Evolutionary conservation across 768 basidiomycete species (phyloP).

Genomic region (Xerocomellus intermedius): DNA sequence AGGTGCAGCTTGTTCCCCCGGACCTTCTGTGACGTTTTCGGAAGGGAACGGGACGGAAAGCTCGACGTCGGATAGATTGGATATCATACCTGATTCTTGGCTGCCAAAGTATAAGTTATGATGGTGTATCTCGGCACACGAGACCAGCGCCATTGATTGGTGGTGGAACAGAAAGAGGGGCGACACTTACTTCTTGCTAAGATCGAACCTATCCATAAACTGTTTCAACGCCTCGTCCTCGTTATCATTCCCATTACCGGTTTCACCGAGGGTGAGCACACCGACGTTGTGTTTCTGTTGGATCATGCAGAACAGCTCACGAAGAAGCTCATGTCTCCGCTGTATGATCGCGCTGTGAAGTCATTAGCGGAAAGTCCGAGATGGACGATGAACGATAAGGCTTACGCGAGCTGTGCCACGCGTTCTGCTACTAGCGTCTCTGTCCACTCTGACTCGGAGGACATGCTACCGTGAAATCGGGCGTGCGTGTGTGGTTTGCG

Average conservation of each 20-base stretch:
- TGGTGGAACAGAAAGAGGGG: not conserved
- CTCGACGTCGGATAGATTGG: constrained; percentile 35
- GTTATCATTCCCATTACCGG: constrained; percentile 31
- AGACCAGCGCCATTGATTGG: constrained; percentile 1
- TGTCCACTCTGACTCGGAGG: constrained; percentile 13
- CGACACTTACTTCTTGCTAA: constrained; percentile 47
- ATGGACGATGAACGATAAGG: not conserved
- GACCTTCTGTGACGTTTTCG: constrained; percentile 9
- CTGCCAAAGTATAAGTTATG: constrained; percentile 26
- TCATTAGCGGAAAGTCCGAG: not conserved
- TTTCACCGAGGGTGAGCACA: constrained; percentile 37
- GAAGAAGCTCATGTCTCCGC: constrained; percentile 68
- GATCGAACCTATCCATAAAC: constrained; percentile 58
- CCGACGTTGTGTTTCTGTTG: constrained; percentile 49
- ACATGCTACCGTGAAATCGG: constrained; percentile 20
- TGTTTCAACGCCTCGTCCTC: constrained; percentile 40
- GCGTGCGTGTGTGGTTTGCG: constrained; percentile 1
- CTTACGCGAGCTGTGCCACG: constrained; percentile 35
- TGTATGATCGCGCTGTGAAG: constrained; percentile 53
- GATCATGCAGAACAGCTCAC: constrained; percentile 69
- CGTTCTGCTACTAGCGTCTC: constrained; percentile 40
- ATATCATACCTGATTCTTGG: constrained; percentile 42
- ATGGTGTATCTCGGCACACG: not conserved
- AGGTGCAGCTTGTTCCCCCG: constrained; percentile 10
- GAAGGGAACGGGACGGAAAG: constrained; percentile 21